These are phyloP conservation scores for Cercospora nicotianae DNA, from an alignment of 2,329 filamentous ascomycete species.

Conservation along the genomic window DNA sequence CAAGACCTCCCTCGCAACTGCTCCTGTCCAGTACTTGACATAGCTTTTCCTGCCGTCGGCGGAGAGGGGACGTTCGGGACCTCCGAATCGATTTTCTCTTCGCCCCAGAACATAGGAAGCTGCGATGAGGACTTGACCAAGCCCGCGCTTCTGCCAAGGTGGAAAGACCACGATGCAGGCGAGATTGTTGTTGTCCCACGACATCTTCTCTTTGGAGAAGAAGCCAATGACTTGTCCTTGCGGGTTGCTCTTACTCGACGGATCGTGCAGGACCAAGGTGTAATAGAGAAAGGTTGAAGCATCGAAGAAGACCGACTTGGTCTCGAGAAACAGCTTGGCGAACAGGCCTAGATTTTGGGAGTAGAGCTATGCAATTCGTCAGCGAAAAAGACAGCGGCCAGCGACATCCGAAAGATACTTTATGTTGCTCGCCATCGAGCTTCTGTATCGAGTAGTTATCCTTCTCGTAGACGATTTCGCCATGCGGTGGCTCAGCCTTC, in stretches of 20 bases:
- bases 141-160: slow-evolving; percentile 87
- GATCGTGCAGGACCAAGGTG: slow-evolving; percentile 69
- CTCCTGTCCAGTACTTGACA: slow-evolving; percentile 79
- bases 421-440: slow-evolving; percentile 84
- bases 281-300: slow-evolving; percentile 94
- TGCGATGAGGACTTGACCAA: slow-evolving; percentile 87
- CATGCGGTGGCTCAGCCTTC: slow-evolving; percentile 56
- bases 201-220: slow-evolving; percentile 98
- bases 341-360: slow-evolving; percentile 95
- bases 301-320: slow-evolving; percentile 98
- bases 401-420: slow-evolving; percentile 38
- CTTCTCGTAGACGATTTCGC: slow-evolving; percentile 73
- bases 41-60: slow-evolving; percentile 83
- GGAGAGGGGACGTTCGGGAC: slow-evolving; percentile 90
- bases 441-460: slow-evolving; percentile 87
- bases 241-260: slow-evolving; percentile 16
- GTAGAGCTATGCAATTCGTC: slow-evolving; percentile 59
- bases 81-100: slow-evolving; percentile 79
- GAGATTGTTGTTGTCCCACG: slow-evolving; percentile 97
- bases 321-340: slow-evolving; percentile 95
- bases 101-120: slow-evolving; percentile 89
- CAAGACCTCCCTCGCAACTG: slow-evolving; percentile 70
- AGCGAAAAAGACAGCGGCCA: neutral
- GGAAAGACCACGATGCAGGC: slow-evolving; percentile 96
- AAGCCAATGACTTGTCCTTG: slow-evolving; percentile 75